phyloP scores from a whole-genome alignment of 176 grass and related monocot genomes.

The Aegilops sharonensis region DNA sequence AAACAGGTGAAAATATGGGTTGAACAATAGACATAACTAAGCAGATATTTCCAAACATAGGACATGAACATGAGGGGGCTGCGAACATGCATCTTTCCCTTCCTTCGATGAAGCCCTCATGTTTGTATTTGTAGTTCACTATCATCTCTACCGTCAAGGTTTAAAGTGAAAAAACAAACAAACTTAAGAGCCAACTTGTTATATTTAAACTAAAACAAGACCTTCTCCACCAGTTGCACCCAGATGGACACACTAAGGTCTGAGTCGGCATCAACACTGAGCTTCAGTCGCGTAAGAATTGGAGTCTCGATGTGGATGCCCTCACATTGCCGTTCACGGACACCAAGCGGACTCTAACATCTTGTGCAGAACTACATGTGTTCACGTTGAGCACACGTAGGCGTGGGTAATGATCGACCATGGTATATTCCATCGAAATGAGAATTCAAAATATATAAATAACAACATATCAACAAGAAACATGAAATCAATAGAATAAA shows the following conservation, averaged over 20 bases:
- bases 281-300: background rate
- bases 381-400: background rate
- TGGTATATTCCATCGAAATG: too few species aligned
- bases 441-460: too few species aligned
- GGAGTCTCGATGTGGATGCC: background rate
- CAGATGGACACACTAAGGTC: background rate
- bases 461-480: too few species aligned
- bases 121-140: background rate
- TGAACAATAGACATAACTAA: background rate
- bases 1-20: background rate
- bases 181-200: background rate
- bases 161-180: background rate
- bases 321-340: background rate
- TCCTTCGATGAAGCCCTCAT: background rate
- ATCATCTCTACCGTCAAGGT: background rate
- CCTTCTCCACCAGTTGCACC: background rate
- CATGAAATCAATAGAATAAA: too few species aligned
- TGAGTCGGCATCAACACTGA: too few species aligned
- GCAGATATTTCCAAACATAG: background rate
- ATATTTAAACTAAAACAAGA: background rate
- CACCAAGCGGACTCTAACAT: background rate
- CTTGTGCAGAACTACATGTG: too few species aligned
- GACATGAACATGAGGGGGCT: background rate
- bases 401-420: too few species aligned
- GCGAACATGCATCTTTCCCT: background rate